Percentiles rank a stretch among this genome's conserved stretches.
These are phyloP conservation scores for Anthoceros angustus DNA, from an alignment of 225 moss, liverwort and hornwort species.

Conservation along the genomic window DNA sequence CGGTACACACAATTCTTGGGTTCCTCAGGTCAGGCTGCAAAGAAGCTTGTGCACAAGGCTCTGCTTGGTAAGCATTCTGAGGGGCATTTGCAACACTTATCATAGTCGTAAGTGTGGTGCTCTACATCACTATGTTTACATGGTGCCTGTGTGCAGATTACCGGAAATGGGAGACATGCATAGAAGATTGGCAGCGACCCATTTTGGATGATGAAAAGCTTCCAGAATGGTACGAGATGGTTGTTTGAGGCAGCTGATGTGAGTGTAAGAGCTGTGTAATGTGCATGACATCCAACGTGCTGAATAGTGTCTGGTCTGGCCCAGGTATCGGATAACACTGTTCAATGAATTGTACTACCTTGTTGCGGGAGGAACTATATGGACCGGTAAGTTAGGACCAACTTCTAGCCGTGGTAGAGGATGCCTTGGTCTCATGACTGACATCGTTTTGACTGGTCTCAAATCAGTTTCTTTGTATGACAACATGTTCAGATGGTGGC, in stretches of 20 bases:
- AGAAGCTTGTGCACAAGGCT: constrained; percentile 62
- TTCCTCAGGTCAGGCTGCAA: constrained; percentile 50
- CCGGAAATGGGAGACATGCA: constrained; percentile 78
- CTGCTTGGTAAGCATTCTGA: constrained; percentile 42
- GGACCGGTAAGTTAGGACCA: constrained; percentile 50
- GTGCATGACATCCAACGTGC: neutral
- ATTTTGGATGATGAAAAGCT: constrained; percentile 50
- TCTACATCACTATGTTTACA: neutral
- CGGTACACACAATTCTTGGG: constrained; percentile 87
- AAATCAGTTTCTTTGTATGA: neutral
- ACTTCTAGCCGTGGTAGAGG: neutral
- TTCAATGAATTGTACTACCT: constrained; percentile 96
- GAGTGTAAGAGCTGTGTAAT: neutral
- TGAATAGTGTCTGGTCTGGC: neutral
- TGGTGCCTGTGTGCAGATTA: constrained; percentile 30
- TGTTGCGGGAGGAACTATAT: constrained; percentile 95
- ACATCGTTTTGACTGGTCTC: neutral
- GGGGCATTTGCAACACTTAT: neutral
- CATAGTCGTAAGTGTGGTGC: neutral
- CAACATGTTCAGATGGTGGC: constrained; percentile 53
- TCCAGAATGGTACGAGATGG: constrained; percentile 52
- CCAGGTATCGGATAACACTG: constrained; percentile 86
- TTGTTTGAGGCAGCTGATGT: neutral
- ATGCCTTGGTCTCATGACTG: neutral
- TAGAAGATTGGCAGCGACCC: constrained; percentile 79